Evolutionary conservation across 345 rosid genomes (phyloP), one percentile per base, ranked within the genome.

Genomic region (Aegle marmelos): DNA sequence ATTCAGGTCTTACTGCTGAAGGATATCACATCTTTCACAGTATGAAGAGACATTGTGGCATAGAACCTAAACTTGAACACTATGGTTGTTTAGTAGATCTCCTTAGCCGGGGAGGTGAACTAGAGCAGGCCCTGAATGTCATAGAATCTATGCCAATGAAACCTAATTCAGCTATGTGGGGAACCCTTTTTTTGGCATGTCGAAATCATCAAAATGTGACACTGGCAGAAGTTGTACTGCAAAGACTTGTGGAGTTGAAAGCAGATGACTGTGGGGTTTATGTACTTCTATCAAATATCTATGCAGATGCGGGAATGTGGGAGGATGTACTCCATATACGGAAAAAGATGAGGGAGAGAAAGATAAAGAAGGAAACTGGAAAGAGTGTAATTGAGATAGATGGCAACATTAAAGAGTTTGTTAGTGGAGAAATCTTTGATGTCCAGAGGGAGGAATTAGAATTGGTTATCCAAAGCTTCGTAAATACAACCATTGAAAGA

Each of bases 51-150:
- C 30, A 60, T 39, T 72, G 60, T 21, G 24, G 53, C 11, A 76
- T 82, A 53, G 79, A 78, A 62, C 82, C 88, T 30, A 78, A 80
- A 61, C 76, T 75, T 56, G 88, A 85, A 73, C 86, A 85, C 61
- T 82, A 67, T 59, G 71, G 74, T 54, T 85, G 82, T 59, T 72
- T 85, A 68, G 75, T 82, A n/a, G 86, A 85, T 80, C 80, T 85
- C 60, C 74, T 80, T 37, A 56, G 76, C 45, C 63, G 82, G 27
- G 82, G 67, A 1, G 81, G 84, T 24, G 66, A 76, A 28, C 60
- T 84, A 60, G 73, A 79, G 57, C 73, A 74, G 22, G 84, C 82
- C 31, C 73, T 11, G 24, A 60, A 63, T 13, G 59, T 78, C 9
- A 63, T 76, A 62, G 72, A 79, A 4, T 68, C 84, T 33, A 80